These are phyloP conservation scores for Candida yuanshanica DNA, from an alignment of 805 yeast species.

Conservation along the genomic window DNA sequence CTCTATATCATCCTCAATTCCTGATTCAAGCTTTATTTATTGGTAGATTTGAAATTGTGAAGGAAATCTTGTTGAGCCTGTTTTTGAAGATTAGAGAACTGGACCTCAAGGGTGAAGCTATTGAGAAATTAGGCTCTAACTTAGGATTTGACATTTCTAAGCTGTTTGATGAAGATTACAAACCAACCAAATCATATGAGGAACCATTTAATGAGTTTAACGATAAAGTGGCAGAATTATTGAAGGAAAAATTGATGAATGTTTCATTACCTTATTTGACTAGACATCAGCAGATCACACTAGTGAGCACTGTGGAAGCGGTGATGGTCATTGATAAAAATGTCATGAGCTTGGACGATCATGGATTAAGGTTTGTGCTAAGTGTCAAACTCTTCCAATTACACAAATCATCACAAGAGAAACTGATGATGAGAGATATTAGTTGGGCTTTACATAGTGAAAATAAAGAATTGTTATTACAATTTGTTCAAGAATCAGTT, in stretches of 20 bases:
- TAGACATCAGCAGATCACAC: conserved; percentile 86
- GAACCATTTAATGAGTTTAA: conserved; percentile 39
- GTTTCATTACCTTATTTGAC: conserved; percentile 74
- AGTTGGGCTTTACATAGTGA: conserved; percentile 85
- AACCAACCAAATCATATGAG: conserved; percentile 15
- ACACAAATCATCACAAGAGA: conserved; percentile 43
- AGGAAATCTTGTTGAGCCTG: conserved; percentile 49
- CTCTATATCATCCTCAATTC: conserved; percentile 87
- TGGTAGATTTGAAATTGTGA: conserved; percentile 50
- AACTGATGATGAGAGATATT: conserved; percentile 72
- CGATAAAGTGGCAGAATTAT: conserved; percentile 36
- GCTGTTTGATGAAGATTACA: conserved; percentile 18
- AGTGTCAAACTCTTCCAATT: conserved; percentile 64
- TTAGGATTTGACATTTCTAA: conserved; percentile 25
- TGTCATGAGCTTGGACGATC: conserved; percentile 30
- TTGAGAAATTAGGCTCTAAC: conserved; percentile 23
- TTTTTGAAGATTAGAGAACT: conserved; percentile 50
- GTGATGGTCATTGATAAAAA: conserved; percentile 48
- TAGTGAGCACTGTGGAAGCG: conserved; percentile 64
- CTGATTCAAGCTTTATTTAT: conserved; percentile 68
- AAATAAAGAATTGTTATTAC: conserved; percentile 61
- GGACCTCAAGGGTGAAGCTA: conserved; percentile 31
- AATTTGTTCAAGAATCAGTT: conserved; percentile 39
- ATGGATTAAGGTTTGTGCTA: conserved; percentile 65
- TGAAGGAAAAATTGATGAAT: conserved; percentile 57